A percentile compares a stretch with the other conserved stretches of the same genome.
Evolutionary conservation across 2,329 filamentous ascomycete species (phyloP).

Genomic region (Magnaporthiopsis incrustans): DNA sequence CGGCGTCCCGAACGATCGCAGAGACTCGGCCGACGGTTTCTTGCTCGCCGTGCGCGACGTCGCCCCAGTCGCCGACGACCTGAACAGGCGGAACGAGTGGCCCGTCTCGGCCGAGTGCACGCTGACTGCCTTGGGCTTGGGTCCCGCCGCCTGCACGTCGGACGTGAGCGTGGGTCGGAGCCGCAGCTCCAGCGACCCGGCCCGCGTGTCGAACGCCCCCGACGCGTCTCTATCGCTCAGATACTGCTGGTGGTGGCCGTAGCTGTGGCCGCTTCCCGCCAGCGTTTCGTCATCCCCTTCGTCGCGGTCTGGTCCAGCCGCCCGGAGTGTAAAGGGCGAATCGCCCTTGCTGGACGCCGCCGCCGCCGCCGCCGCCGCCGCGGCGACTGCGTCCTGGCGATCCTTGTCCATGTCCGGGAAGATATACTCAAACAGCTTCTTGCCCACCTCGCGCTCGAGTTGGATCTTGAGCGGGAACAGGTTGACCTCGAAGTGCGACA

Average conservation of each 20-base stretch:
- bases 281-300: conserved; percentile 36
- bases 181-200: conserved; percentile 72
- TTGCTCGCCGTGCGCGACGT: conserved; percentile 33
- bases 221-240: conserved; percentile 31
- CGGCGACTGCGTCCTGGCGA: conserved; percentile 17
- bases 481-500: conserved; percentile 94
- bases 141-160: conserved; percentile 27
- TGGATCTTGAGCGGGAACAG: conserved; percentile 91
- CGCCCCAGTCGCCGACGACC: conserved; percentile 30
- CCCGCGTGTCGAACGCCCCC: conserved; percentile 46
- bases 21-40: conserved; percentile 50
- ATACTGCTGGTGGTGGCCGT: not conserved
- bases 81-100: conserved; percentile 45
- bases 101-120: conserved; percentile 37
- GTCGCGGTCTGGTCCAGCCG: conserved; percentile 26
- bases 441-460: conserved; percentile 84
- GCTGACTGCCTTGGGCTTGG: conserved; percentile 40
- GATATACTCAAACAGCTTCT: conserved; percentile 92
- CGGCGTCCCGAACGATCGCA: conserved; percentile 31
- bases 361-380: conserved; percentile 2
- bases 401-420: conserved; percentile 75
- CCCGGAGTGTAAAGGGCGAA: conserved; percentile 47
- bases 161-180: conserved; percentile 74
- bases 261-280: conserved; percentile 27
- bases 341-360: conserved; percentile 16